phyloP scores from a whole-genome alignment of 2,329 filamentous ascomycete genomes.

The Diplocarpon mali region DNA sequence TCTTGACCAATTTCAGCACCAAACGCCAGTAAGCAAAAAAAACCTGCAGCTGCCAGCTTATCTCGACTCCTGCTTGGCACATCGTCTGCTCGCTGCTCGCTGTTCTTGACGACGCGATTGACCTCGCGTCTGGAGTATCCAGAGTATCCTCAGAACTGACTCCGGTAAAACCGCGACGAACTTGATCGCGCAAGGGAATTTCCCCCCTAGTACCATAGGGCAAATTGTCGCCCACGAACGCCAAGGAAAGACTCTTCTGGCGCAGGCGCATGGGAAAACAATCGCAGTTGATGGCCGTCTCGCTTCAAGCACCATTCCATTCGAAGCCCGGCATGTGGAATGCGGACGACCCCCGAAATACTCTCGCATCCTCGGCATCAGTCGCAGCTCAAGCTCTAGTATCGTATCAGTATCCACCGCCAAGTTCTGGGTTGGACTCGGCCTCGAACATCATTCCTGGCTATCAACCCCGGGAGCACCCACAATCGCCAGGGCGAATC shows the following conservation, averaged over 20 bases:
- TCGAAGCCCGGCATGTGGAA: slow-evolving; percentile 26
- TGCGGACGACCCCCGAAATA: slow-evolving; percentile 19
- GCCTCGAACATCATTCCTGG: slow-evolving; percentile 22
- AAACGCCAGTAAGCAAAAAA: slow-evolving; percentile 11
- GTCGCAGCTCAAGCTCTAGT: slow-evolving; percentile 18
- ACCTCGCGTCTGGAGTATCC: slow-evolving; percentile 2
- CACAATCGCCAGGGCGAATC: slow-evolving; percentile 13
- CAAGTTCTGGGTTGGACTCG: slow-evolving; percentile 20
- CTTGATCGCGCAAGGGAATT: too few relatives aligned
- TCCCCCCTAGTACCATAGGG: background rate
- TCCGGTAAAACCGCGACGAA: background rate
- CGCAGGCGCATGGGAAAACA: slow-evolving; percentile 12
- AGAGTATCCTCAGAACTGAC: background rate
- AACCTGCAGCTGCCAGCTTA: slow-evolving; percentile 16
- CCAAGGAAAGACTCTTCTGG: background rate
- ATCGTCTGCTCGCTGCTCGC: too few relatives aligned
- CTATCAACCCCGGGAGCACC: slow-evolving; percentile 20
- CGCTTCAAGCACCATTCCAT: slow-evolving; percentile 22
- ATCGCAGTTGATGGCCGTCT: slow-evolving; percentile 27
- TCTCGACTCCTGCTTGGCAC: slow-evolving; percentile 18
- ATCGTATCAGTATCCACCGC: slow-evolving; percentile 24
- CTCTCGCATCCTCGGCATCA: slow-evolving; percentile 18
- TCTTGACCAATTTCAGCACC: too few relatives aligned
- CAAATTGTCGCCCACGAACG: background rate
- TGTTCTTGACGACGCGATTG: too few relatives aligned